Base-by-base conservation (phyloP, 148 eudicot genomes). In the Silene uniflora region DNA sequence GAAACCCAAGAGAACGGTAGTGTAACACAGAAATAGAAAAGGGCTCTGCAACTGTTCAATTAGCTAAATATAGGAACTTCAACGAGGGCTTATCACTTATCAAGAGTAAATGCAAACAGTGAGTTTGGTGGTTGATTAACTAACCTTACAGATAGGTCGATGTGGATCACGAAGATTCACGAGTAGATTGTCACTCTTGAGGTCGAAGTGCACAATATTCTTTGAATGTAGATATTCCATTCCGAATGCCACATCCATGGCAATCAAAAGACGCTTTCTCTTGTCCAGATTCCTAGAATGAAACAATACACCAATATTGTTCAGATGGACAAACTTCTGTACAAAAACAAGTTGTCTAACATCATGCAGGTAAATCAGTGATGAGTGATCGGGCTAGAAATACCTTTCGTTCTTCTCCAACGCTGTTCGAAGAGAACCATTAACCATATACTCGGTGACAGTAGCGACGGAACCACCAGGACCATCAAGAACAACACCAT, bases 91-190 rank as follows among this genome's bases (percentile, higher is more conserved):
- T 67, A 67, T 42, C 25, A 74, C 25, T 62, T 23, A 32, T 19
- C 10, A 61, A 21, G 68, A 69, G 67, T 18, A 79, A 35, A 54
- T 69, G 22, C 21, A 4, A 8, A 68, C 1, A 35, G 42, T 21
- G 32, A 16, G 22, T 68, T 49, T n/a, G 27, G 71, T 67, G 59
- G 22, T 22, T 22, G 10, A 62, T 56, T 24, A 76, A 84, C 93
- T 82, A 78, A 93, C 98, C 98, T 93, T 93, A 81, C 98, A 91
- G 76, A 93, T 90, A 46, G 98, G 98, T 13, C 98, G 84, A 71
- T 93, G 95, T 73, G 97, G 93, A 86, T 93, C 98, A 72, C 98
- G 95, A 69, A 93, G 98, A 82, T 93, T 93, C 67, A 93, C 98
- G 77, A 93, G 93, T 75, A 93, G 84, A 81, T 93, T 93, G 83